phyloP scores from a whole-genome alignment of 805 yeast species.

The Priceomyces melissophilus region DNA sequence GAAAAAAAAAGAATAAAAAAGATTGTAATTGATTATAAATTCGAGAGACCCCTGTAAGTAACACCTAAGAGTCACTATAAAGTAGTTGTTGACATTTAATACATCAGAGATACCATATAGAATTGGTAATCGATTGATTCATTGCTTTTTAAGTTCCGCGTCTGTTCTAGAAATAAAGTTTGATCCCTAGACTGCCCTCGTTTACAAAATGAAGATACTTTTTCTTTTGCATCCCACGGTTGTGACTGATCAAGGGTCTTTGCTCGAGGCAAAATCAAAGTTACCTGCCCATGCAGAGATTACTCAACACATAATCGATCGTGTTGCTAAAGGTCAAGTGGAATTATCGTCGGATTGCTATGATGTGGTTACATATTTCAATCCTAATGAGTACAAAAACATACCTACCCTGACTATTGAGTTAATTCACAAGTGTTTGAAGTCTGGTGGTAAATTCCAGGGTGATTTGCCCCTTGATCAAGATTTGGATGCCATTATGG shows the following conservation, averaged over 20 bases:
- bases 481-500: constrained; percentile 59
- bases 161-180: not conserved
- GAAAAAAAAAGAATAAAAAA: constrained; percentile 1
- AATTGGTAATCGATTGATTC: too few species aligned
- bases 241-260: constrained; percentile 51
- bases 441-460: constrained; percentile 42
- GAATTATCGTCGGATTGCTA: constrained; percentile 33
- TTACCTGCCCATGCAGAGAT: constrained; percentile 23
- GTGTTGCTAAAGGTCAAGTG: constrained; percentile 50
- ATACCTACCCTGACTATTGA: constrained; percentile 45
- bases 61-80: not conserved
- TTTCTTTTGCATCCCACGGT: constrained; percentile 65
- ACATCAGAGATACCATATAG: not conserved
- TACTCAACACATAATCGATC: constrained; percentile 55
- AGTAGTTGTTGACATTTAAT: not conserved
- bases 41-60: too few species aligned
- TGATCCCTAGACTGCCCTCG: too few species aligned
- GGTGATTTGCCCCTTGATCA: constrained; percentile 55
- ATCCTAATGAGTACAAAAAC: constrained; percentile 50
- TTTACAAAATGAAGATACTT: constrained; percentile 29
- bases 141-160: not conserved
- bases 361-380: constrained; percentile 49
- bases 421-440: constrained; percentile 38
- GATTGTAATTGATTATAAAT: constrained; percentile 2
- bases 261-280: constrained; percentile 36